Evolutionary conservation across 176 grass and related monocot species (phyloP), one percentile per base, ranked within the genome.

Genomic region (Alopecurus myosuroides): DNA sequence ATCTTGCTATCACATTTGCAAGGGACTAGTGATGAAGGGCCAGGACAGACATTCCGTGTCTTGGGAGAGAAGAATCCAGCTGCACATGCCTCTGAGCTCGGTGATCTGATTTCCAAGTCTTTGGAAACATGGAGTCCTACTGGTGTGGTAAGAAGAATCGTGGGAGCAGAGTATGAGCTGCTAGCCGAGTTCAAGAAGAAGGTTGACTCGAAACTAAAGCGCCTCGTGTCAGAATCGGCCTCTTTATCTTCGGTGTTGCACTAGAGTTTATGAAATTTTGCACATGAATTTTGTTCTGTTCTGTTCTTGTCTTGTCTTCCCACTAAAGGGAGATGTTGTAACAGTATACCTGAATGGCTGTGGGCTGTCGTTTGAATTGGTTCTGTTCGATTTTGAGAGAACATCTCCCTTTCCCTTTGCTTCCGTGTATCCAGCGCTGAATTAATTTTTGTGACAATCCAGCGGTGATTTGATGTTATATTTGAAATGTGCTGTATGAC

Each of bases 21-120:
- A 49, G 87, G 81, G 80, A 67, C 72, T 60, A 70, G 55, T 3
- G 34, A 82, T 9, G 92, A 89, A 44, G 90, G 85, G 1, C 87
- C 89, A 50, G 92, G 95, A 49, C 69, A 66, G 14, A 86, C 86
- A 64, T 81, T 89, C 17, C 63, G 71, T 41, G 62, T 82, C 64
- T 81, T 99, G 77, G 94, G 89, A 41, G 90, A 94, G 88, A 88
- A 94, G 88, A 88, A 79, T 31, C 48, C 83, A 88, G 85, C 52
- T 63, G 36, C 35, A 10, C 77, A 81, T 19, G 87, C 65, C 46
- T 65, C 84, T 29, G 86, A 92, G 64, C 29, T 94, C 20, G 94
- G 97, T 37, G 82, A 89, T 35, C 84, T 86, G 41, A 88, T 99
- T 82, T 80, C 80, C 18, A 79, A 73, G 42, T 89, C 86, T 31